phyloP scores from a whole-genome alignment of 805 yeast genomes.

The Candida krabiensis region DNA sequence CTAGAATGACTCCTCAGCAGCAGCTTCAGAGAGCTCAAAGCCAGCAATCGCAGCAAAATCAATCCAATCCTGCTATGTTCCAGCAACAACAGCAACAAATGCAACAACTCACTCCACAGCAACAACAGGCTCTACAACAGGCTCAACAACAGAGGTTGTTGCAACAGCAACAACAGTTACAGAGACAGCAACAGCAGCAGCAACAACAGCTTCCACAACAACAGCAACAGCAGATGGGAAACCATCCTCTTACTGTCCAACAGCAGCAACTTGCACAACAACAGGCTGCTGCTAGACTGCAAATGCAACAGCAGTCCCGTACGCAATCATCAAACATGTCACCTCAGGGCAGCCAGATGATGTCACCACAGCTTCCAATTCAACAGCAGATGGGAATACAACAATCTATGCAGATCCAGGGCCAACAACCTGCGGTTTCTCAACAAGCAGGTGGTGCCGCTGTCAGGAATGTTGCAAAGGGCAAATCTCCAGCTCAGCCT shows the following conservation, averaged over 20 bases:
- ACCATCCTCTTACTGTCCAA: slow-evolving; percentile 9
- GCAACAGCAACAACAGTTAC: slow-evolving; percentile 25
- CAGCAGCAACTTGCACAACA: slow-evolving; percentile 14
- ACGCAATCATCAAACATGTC: slow-evolving; percentile 16
- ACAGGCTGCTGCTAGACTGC: slow-evolving; percentile 12
- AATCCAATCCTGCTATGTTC: slow-evolving; percentile 4
- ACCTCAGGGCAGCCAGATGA: slow-evolving; percentile 9
- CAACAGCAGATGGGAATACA: slow-evolving; percentile 11
- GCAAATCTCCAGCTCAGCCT: slow-evolving; percentile 12
- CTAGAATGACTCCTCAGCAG: slow-evolving; percentile 5
- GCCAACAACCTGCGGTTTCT: slow-evolving; percentile 10
- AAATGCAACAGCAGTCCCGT: slow-evolving; percentile 13
- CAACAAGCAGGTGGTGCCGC: slow-evolving; percentile 7
- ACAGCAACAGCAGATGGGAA: slow-evolving; percentile 6
- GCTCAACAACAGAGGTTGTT: slow-evolving; percentile 25
- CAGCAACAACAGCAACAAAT: slow-evolving; percentile 10
- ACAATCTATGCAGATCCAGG: slow-evolving; percentile 10
- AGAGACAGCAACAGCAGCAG: slow-evolving; percentile 16
- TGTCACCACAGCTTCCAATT: slow-evolving; percentile 6
- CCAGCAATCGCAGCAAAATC: slow-evolving; percentile 14
- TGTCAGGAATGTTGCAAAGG: slow-evolving; percentile 7
- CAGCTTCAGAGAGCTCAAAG: slow-evolving; percentile 5
- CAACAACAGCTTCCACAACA: slow-evolving; percentile 16
- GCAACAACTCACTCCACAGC: slow-evolving; percentile 21
- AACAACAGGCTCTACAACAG: slow-evolving; percentile 20